Evolutionary conservation across 2,329 filamentous ascomycete genomes (phyloP), one percentile per base, ranked within the genome.

Genomic region (Cladophialophora exuberans): DNA sequence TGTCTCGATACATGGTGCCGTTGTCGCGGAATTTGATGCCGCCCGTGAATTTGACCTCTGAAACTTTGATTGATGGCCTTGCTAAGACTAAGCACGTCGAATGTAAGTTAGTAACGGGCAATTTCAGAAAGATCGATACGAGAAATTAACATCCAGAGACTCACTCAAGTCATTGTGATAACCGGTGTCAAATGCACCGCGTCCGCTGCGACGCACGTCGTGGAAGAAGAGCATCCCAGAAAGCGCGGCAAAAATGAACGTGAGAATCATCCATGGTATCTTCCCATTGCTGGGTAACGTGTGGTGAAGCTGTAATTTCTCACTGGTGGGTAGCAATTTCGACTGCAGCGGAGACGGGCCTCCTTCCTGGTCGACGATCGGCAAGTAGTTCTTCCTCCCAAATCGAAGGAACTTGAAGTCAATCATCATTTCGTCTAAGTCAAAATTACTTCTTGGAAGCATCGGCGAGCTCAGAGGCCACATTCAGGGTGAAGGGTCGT

Each of bases 351-450:
- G 41, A 22, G 41, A 44, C 2, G 25, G 41, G 11, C 28, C 25
- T 23, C 28, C 41, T 30, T 44, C 22, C n/a, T n/a, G n/a, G 4
- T 7, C 41, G 23, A 6, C 41, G 15, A 44, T 6, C 11, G 41
- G 23, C 11, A 15, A 28, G 15, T 44, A 44, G 11, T 44, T 25
- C 41, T 30, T 44, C 25, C 6, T 44, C 6, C 25, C 28, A 11
- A 25, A 25, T 25, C 41, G 28, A 15, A 44, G 18, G 23, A 44
- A 44, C 28, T 44, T 44, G 23, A 44, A 44, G 23, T 44, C 41
- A 15, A 44, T n/a, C 41, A 44, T 44, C 41, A 44, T 44, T 44
- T 44, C 41, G 25, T 44, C 41, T 25, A 44, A 9, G 41, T 44
- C 41, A 11, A 44, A 15, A 28, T 26, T 26, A 7, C 41, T 44